Base-by-base conservation (phyloP, 371 early-diverging fungal genomes). In the Mucor racemosus region DNA sequence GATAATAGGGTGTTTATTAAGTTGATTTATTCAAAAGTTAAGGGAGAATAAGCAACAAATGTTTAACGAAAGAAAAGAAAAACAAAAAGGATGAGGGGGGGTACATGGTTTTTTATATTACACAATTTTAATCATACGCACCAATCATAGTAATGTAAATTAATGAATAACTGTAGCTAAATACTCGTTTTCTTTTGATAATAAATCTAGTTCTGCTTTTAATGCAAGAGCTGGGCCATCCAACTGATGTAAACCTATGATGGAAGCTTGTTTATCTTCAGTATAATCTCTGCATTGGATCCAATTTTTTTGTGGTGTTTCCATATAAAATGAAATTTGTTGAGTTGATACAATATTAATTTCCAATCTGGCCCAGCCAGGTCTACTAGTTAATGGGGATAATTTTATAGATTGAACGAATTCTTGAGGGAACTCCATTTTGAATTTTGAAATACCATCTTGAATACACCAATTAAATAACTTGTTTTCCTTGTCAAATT, bases 211-310 rank as follows among this genome's bases (percentile, higher is more conserved):
- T 58, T 80, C 80, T 6, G 76, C 69, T 39, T 78, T 75, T 41
- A 82, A 60, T 1, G 75, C 74, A 38, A 80, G 54, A 14, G 68
- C 74, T 42, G 78, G 76, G 10, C 80, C 83, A 34, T 82, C 83
- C 21, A 82, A 50, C 39, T 73, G 64, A 66, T 80, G 83, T 3
- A 71, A 7, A 26, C 38, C 21, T 7, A 72, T 44, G 10, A 62
- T 26, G 0, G 80, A 76, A 15, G 91, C 92, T 76, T 92, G 91
- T 65, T 79, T 80, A 60, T 85, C 85, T 58, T 92, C 91, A 7
- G 92, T 93, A 65, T 91, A 93, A 75, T 93, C 93, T 26, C 85
- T 80, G 73, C 92, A 91, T 65, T 87, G 88, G 7, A 86, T 82
- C 90, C 91, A 92, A 19, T 21, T 34, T 7, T 65, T 58, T 39